Evolutionary conservation across 805 yeast species (phyloP), one percentile per base, ranked within the genome.

Genomic region (Candida koratica): DNA sequence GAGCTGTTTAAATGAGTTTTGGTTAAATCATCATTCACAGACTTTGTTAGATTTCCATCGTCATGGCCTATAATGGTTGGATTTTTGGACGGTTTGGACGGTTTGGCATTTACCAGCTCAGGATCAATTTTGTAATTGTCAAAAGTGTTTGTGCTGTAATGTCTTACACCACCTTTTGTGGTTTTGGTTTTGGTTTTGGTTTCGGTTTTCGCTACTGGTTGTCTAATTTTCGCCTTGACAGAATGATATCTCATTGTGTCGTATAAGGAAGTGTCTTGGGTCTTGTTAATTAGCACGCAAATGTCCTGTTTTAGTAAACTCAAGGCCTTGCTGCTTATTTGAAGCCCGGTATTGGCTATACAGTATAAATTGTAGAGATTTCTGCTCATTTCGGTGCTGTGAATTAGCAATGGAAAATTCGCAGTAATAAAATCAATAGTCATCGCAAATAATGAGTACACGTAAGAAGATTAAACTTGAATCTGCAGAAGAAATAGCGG

Each of bases 401-500:
- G 28, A 26, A 18, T 14, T 12, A 5, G 11, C 20, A 8, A 12
- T 27, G 30, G 17, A 14, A 5, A 11, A 6, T 16, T 13, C 16
- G 28, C 10, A 8, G 16, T 17, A 17, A 25, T 17, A 25, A 24
- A 24, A 14, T 12, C 26, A n/a, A 10, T 24, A 8, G 28, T 32
- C 34, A 36, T 22, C 28, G 28, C 35, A 20, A 9, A 29, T 32
- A 29, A 69, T 65, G 32, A 67, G 77, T 57, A 67, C 71, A 24
- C 51, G 48, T 42, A 75, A 75, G 60, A 76, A 71, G 53, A 69
- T 71, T 29, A 69, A 71, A 56, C 59, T 59, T 19, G 67, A 72
- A 3, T 76, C 83, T 1, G 81, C 85, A 2, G 85, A 81, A 47
- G 60, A 61, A 15, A 79, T 80, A 12, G 86, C 86, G 4, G 87